Conservation (phyloP, 257 asterid species). For the Solanum sitiens region DNA sequence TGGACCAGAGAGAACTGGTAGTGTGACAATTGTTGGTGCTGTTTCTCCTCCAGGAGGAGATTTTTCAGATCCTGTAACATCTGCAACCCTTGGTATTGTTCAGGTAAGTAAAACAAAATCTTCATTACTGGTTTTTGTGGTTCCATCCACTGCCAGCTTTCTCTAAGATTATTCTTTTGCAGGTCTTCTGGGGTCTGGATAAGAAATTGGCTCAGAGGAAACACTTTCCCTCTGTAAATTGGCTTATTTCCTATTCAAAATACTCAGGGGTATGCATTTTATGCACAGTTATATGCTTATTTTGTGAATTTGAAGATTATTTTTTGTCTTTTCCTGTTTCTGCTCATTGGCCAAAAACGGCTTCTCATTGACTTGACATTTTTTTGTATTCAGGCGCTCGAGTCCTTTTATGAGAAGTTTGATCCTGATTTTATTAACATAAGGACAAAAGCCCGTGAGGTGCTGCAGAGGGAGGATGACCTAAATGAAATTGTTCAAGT, state of each 20-base stretch:
- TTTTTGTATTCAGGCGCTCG: conserved; percentile 60
- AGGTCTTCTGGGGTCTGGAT: conserved; percentile 99
- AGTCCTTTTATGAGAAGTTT: conserved; percentile 90
- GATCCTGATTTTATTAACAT: conserved; percentile 91
- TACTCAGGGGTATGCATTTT: conserved; percentile 66
- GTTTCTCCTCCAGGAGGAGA: conserved; percentile 99
- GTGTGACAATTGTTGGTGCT: conserved; percentile 99
- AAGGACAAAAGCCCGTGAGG: conserved; percentile 99
- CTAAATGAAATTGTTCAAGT: conserved; percentile 58
- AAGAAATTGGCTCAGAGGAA: conserved; percentile 97
- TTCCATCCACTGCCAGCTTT: background rate
- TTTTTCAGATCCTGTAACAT: conserved; percentile 98
- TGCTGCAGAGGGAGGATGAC: conserved; percentile 97
- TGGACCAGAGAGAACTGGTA: conserved; percentile 96
- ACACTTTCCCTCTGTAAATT: conserved; percentile 96
- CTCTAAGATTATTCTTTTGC: conserved; percentile 13
- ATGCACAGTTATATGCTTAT: background rate
- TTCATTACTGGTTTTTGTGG: background rate
- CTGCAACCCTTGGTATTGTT: conserved; percentile 98
- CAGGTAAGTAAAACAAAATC: conserved; percentile 41
- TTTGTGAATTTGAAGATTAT: background rate
- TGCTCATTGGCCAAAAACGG: background rate
- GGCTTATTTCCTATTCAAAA: conserved; percentile 98
- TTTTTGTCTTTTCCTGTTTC: background rate
- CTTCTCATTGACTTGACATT: background rate